Base-by-base conservation (phyloP, 2,329 filamentous ascomycete species). In the Phialemonium atrogriseum region DNA sequence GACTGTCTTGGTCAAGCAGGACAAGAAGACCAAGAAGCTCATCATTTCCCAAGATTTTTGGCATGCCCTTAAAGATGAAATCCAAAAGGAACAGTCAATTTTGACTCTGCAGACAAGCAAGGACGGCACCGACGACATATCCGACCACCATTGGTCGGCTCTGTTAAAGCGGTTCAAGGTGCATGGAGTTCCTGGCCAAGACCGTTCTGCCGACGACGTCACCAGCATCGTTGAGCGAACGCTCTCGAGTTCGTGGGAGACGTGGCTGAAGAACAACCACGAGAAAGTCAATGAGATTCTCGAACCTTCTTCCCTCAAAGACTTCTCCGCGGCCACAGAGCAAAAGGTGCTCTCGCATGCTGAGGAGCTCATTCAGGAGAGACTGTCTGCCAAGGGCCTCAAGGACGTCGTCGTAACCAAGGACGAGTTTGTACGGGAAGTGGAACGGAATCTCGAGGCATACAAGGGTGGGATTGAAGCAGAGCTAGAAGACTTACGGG, bases 1-100 rank as follows among this genome's bases (percentile, higher is more conserved):
- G 10, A 44, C 68, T 8, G 58, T 84, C 5, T 67, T 71, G 37
- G 66, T 81, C 41, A 61, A 67, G 10, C 60, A 64, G 7, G 58
- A 68, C 35, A 52, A 58, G 20, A 52, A 70, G 27, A 6, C 35
- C 18, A 78, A 77, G 10, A 62, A 67, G 8, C 53, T 61, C 0
- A 55, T 69, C 14, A 68, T 84, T 11, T 58, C 70, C 0, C 62
- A 72, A 15, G 66, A 75, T 3, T 82, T 86, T 37, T 86, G 75
- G 70, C 62, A 73, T 34, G 80, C 78, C 0, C 50, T 86, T 7
- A 60, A 64, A 15, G 66, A 70, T 32, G 62, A 68, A 35, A 67
- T 82, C 28, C 57, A 56, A 13, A 51, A 58, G 2, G 70, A 73
- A 25, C 56, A 57, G 2, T 54, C 57, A 18, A 59, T 75, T 23